Evolutionary conservation across 176 grass and related monocot genomes (phyloP).

Genomic region (Metroxylon sagu): DNA sequence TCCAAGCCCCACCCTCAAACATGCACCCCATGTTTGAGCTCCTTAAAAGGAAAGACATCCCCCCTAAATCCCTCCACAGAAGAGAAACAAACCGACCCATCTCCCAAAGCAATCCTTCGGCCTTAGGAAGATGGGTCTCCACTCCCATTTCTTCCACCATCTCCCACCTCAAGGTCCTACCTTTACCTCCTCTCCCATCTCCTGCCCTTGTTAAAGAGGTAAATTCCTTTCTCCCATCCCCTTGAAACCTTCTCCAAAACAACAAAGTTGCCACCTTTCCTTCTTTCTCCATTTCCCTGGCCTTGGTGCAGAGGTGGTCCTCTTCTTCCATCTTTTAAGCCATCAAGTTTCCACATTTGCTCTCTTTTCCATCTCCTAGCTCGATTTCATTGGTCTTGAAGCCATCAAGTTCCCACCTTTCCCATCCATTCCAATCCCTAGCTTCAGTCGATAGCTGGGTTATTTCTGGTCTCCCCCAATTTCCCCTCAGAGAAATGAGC

Average conservation of each 20-base stretch:
- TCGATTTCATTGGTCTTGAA: too few species aligned
- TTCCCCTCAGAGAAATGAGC: slow-evolving; percentile 11
- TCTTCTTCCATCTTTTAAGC: too few species aligned
- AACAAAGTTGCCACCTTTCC: neutral
- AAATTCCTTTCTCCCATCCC: neutral
- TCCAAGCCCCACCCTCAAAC: slow-evolving; percentile 3
- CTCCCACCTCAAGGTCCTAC: neutral
- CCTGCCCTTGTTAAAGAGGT: neutral
- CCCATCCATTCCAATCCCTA: too few species aligned
- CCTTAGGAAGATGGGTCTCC: neutral
- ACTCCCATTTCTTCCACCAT: neutral
- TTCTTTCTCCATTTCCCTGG: neutral
- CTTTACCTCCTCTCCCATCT: neutral
- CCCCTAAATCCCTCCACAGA: too few species aligned
- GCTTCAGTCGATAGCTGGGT: too few species aligned
- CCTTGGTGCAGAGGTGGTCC: too few species aligned
- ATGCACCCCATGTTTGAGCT: slow-evolving; percentile 45
- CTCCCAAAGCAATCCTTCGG: neutral
- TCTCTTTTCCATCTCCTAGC: too few species aligned
- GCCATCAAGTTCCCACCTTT: too few species aligned
- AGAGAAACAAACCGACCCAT: neutral
- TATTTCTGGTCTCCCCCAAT: too few species aligned
- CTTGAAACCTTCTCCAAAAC: neutral
- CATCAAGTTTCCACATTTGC: too few species aligned
- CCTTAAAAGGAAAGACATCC: slow-evolving; percentile 19